Percentiles rank a stretch among this genome's conserved stretches.
Evolutionary conservation across 495 filamentous ascomycete genomes (phyloP).

Genomic region (Podospora conica): DNA sequence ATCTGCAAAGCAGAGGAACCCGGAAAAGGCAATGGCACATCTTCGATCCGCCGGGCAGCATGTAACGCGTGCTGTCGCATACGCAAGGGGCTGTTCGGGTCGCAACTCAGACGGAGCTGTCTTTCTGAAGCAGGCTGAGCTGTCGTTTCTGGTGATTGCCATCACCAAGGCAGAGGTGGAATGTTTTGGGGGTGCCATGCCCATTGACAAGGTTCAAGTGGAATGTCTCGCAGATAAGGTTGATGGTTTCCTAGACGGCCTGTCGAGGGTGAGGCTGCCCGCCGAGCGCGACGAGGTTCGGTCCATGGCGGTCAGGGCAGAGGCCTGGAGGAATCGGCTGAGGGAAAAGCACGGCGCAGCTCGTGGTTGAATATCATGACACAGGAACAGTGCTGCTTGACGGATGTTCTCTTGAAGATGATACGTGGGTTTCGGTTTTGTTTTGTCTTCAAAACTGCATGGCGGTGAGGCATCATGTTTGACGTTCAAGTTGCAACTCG

Average conservation of each 20-base stretch:
- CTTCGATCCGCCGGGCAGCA: background rate
- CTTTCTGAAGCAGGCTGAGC: background rate
- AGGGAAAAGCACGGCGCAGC: background rate
- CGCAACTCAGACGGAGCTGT: background rate
- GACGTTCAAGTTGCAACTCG: too few relatives aligned
- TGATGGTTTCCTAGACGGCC: background rate
- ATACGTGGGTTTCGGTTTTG: too few relatives aligned
- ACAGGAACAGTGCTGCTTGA: too few relatives aligned
- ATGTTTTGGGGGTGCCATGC: background rate
- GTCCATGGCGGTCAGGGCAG: background rate
- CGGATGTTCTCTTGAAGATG: too few relatives aligned
- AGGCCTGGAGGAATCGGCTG: background rate
- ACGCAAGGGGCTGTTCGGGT: background rate
- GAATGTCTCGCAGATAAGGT: background rate
- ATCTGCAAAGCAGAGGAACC: background rate
- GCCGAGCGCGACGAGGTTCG: background rate
- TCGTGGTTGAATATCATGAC: background rate
- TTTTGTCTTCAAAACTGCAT: too few relatives aligned
- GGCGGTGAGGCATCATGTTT: too few relatives aligned
- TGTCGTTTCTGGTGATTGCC: background rate
- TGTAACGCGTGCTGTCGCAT: background rate
- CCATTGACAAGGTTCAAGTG: background rate
- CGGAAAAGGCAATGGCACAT: conserved; percentile 1
- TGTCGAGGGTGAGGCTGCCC: background rate
- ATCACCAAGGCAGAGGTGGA: conserved; percentile 3